Conservation (phyloP, 2,329 filamentous ascomycete genomes). For the Pseudogymnoascus destructans region DNA sequence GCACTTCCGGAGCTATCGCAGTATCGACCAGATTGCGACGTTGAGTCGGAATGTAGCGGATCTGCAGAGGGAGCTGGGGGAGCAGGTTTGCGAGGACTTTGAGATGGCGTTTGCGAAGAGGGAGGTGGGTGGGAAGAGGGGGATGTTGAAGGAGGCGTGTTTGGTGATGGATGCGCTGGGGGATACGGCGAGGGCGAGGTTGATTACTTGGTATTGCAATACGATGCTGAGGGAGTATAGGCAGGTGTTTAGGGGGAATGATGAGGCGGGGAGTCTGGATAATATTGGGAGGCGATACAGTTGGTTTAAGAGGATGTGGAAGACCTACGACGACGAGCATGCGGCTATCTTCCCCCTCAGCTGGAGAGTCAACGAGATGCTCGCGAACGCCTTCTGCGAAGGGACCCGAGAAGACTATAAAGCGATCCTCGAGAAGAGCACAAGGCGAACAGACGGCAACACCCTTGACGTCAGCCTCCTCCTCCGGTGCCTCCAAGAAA, state of each 20-base stretch:
- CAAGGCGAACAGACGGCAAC: constrained; percentile 62
- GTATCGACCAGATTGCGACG: constrained; percentile 93
- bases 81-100: constrained; percentile 99
- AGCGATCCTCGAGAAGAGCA: constrained; percentile 76
- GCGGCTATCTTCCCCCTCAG: constrained; percentile 70
- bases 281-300: constrained; percentile 91
- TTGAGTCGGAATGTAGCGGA: constrained; percentile 87
- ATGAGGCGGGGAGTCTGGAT: constrained; percentile 90
- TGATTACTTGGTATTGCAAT: constrained; percentile 97
- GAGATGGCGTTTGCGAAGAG: constrained; percentile 86
- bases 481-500: constrained; percentile 83
- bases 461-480: constrained; percentile 82
- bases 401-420: constrained; percentile 93
- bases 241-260: constrained; percentile 88
- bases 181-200: constrained; percentile 65
- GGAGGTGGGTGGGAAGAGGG: constrained; percentile 58
- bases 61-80: constrained; percentile 78
- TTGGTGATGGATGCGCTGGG: constrained; percentile 90
- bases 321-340: constrained; percentile 91
- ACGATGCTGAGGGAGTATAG: constrained; percentile 91
- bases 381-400: constrained; percentile 89
- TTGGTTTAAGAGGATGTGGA: constrained; percentile 93
- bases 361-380: constrained; percentile 82
- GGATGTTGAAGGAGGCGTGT: constrained; percentile 72
- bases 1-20: constrained; percentile 95